phyloP scores from a whole-genome alignment of 371 early-diverging fungal genomes.

The Umbelopsis sp. region DNA sequence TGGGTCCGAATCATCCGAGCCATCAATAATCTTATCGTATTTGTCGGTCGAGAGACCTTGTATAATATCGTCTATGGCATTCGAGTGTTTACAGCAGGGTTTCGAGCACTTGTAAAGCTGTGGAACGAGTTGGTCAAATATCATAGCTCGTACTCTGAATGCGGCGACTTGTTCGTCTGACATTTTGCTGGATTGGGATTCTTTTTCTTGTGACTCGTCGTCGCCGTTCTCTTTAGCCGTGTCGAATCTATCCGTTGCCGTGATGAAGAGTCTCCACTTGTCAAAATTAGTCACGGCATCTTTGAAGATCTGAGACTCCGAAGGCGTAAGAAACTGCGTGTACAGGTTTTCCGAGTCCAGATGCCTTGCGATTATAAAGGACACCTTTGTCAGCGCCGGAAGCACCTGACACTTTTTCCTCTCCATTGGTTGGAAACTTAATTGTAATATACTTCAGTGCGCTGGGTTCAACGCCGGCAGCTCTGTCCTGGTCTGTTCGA shows the following conservation, averaged over 20 bases:
- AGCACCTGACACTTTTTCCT: constrained; percentile 26
- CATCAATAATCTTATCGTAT: constrained; percentile 1
- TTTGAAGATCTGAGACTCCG: constrained; percentile 44
- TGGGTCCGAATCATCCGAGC: not conserved
- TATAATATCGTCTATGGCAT: constrained; percentile 32
- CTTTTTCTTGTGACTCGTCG: not conserved
- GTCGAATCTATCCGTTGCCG: constrained; percentile 26
- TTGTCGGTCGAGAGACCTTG: constrained; percentile 19
- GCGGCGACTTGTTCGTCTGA: constrained; percentile 38
- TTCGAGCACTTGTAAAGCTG: constrained; percentile 47
- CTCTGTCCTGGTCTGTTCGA: not conserved
- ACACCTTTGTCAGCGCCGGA: constrained; percentile 35
- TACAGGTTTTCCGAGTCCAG: constrained; percentile 43
- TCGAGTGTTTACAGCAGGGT: constrained; percentile 40
- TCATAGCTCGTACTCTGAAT: constrained; percentile 70
- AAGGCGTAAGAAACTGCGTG: constrained; percentile 33
- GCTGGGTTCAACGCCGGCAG: not conserved
- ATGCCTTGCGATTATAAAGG: constrained; percentile 31
- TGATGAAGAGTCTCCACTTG: constrained; percentile 56
- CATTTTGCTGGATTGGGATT: constrained; percentile 8
- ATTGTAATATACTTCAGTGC: not conserved
- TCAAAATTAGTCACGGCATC: constrained; percentile 42
- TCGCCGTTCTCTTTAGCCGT: not conserved
- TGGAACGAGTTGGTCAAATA: constrained; percentile 75
- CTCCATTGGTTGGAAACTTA: constrained; percentile 9